phyloP scores from a whole-genome alignment of 2,329 filamentous ascomycete species.

The Leptoxyphium fumago region DNA sequence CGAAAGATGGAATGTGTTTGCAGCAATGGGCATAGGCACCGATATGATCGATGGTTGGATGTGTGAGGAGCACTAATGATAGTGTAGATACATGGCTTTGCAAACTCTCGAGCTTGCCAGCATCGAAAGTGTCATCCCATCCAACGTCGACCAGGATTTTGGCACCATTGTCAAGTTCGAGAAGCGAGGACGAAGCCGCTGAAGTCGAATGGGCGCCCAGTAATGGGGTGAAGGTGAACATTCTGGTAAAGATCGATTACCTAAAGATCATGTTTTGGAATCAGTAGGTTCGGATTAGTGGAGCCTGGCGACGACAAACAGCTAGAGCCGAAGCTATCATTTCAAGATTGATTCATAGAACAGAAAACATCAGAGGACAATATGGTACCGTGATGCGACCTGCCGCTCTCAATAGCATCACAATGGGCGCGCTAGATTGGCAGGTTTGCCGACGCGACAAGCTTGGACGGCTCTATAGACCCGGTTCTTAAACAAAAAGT shows the following conservation, averaged over 20 bases:
- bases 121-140: conserved; percentile 87
- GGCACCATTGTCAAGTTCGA: conserved; percentile 92
- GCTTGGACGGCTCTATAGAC: too few species aligned
- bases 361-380: too few species aligned
- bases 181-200: conserved; percentile 78
- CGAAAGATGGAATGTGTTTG: conserved; percentile 87
- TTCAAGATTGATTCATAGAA: too few species aligned
- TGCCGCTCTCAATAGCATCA: too few species aligned
- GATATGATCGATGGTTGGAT: conserved; percentile 81
- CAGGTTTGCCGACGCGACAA: neutral
- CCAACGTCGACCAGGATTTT: conserved; percentile 90
- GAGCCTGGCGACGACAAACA: too few species aligned
- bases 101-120: conserved; percentile 66
- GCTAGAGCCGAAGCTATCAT: too few species aligned
- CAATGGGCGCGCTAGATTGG: neutral
- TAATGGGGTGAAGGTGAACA: conserved; percentile 94
- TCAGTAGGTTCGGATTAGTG: too few species aligned
- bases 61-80: conserved; percentile 85
- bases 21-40: conserved; percentile 93
- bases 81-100: conserved; percentile 88
- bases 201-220: conserved; percentile 83
- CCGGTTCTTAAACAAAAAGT: too few species aligned
- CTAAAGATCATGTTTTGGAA: too few species aligned
- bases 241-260: conserved; percentile 32
- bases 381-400: too few species aligned